Conservation (phyloP, 164 flowering plant genomes). For the Paratinospora sagittata region DNA sequence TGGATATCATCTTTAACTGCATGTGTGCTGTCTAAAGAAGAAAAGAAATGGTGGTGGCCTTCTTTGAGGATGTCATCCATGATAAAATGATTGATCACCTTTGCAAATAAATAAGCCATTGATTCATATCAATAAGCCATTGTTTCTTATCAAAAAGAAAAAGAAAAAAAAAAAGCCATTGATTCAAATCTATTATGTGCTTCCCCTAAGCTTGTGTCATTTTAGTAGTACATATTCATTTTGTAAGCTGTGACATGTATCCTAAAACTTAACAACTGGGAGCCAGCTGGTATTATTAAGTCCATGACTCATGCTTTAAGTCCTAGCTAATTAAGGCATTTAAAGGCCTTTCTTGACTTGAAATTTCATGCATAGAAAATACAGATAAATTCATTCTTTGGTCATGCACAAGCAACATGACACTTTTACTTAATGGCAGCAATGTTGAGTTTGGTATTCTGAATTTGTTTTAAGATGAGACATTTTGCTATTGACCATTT, state of each 20-base stretch:
- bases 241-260: too few relatives aligned
- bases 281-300: neutral
- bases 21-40: too few relatives aligned
- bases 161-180: too few relatives aligned
- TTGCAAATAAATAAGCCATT: neutral
- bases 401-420: neutral
- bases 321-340: neutral
- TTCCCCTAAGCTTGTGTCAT: neutral
- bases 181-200: too few relatives aligned
- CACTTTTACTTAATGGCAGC: neutral
- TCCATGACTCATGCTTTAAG: neutral
- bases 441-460: neutral
- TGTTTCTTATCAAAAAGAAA: too few relatives aligned
- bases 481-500: constrained; percentile 13
- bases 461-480: neutral
- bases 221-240: too few relatives aligned
- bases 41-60: too few relatives aligned
- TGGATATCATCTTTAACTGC: too few relatives aligned
- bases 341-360: neutral
- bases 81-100: neutral
- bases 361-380: neutral
- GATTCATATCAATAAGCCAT: neutral
- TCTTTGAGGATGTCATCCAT: neutral
- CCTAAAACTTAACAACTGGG: neutral
- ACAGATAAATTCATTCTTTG: neutral